Evolutionary conservation across 257 asterid species (phyloP).

Genomic region (Osmanthus fragrans): DNA sequence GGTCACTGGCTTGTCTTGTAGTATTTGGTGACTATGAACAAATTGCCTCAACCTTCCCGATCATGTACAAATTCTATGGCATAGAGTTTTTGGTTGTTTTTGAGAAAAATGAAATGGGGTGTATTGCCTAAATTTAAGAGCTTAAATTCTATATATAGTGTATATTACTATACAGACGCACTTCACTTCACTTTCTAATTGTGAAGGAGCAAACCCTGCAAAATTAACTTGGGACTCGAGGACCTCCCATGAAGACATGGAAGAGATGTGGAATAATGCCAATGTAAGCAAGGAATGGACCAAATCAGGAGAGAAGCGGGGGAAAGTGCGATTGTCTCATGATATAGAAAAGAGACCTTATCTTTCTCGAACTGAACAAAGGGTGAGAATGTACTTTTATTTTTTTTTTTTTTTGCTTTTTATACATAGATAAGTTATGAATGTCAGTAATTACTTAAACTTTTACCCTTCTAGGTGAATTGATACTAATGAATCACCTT

Average conservation of each 20-base stretch:
- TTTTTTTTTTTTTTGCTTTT: neutral
- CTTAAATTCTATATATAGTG: neutral
- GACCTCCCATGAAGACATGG: constrained; percentile 83
- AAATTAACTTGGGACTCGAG: constrained; percentile 84
- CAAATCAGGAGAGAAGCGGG: constrained; percentile 74
- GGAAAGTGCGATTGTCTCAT: constrained; percentile 79
- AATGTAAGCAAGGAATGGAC: constrained; percentile 78
- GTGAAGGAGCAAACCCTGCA: constrained; percentile 35
- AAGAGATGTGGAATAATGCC: constrained; percentile 76
- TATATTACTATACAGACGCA: neutral
- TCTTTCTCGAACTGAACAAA: constrained; percentile 80
- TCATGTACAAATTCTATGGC: neutral
- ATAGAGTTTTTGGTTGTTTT: neutral
- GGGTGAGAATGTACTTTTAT: constrained; percentile 55
- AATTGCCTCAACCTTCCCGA: neutral
- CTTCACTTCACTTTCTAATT: constrained; percentile 18
- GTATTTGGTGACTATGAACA: neutral
- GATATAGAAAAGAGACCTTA: constrained; percentile 71
- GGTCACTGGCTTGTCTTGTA: neutral
- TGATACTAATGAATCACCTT: constrained; percentile 12
- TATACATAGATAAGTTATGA: constrained; percentile 2
- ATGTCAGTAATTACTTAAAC: neutral
- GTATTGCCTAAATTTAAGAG: constrained; percentile 13
- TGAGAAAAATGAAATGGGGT: neutral
- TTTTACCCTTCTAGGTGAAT: constrained; percentile 1